These are phyloP conservation scores for Zasmidium citrigriseum DNA, from an alignment of 2,329 filamentous ascomycete genomes.

Conservation along the genomic window DNA sequence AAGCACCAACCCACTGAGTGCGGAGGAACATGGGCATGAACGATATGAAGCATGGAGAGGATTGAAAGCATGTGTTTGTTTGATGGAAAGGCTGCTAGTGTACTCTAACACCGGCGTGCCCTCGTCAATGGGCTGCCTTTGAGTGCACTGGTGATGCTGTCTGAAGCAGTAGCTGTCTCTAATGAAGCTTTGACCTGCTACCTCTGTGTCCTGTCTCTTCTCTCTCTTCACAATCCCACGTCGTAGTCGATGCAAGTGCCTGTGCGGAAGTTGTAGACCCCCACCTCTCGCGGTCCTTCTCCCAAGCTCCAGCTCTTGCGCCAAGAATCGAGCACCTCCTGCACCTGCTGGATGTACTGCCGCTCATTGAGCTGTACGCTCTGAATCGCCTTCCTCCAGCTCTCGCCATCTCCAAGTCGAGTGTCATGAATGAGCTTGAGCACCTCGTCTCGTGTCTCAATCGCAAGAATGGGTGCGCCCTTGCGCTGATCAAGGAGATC, in stretches of 20 bases:
- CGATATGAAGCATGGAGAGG: constrained; percentile 17
- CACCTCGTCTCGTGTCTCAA: constrained; percentile 83
- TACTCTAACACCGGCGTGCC: constrained; percentile 33
- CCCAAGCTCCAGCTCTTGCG: constrained; percentile 55
- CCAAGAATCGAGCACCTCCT: constrained; percentile 70
- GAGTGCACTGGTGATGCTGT: constrained; percentile 19
- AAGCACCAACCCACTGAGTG: constrained; percentile 21
- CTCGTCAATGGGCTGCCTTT: constrained; percentile 25
- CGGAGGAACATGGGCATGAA: constrained; percentile 20
- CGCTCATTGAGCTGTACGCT: constrained; percentile 73
- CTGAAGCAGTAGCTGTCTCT: constrained; percentile 18
- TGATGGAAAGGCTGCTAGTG: constrained; percentile 13
- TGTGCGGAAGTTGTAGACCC: constrained; percentile 89
- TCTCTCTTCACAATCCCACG: constrained; percentile 45
- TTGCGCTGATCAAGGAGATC: constrained; percentile 70
- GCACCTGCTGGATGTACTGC: constrained; percentile 79
- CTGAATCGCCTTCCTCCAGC: constrained; percentile 81
- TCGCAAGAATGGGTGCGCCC: constrained; percentile 77
- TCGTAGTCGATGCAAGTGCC: constrained; percentile 86
- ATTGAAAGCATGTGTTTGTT: constrained; percentile 12
- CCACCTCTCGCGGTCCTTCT: constrained; percentile 67
- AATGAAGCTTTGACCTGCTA: constrained; percentile 22
- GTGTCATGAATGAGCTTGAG: constrained; percentile 76
- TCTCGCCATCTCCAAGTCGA: constrained; percentile 74
- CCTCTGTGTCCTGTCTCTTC: neutral